Conservation (phyloP, 75 land plant genomes). For the Cupressus sempervirens region DNA sequence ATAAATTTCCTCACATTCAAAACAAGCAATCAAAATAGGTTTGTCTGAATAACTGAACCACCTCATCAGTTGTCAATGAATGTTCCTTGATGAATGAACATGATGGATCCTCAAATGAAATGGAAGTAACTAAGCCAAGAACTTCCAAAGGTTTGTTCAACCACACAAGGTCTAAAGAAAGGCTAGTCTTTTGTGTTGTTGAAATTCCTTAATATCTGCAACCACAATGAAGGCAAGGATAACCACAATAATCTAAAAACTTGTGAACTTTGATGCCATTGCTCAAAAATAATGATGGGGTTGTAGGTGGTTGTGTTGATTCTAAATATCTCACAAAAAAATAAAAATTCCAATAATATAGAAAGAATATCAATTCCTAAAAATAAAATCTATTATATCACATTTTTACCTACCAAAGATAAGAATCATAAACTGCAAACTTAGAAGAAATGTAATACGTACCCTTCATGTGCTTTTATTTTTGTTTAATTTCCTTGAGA, state of each 20-base stretch:
- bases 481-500: slow-evolving; percentile 73
- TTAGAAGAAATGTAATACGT: slow-evolving; percentile 8
- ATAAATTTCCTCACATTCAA: neutral
- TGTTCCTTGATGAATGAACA: slow-evolving; percentile 60
- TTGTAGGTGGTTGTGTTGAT: neutral
- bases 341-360: neutral
- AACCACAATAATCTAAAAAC: neutral
- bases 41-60: slow-evolving; percentile 9
- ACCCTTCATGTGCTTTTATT: slow-evolving; percentile 97
- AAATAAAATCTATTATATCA: neutral
- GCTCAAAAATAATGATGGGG: no score
- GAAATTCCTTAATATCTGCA: slow-evolving; percentile 72
- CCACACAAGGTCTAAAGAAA: slow-evolving; percentile 79
- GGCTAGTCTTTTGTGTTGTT: slow-evolving; percentile 48
- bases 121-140: slow-evolving; percentile 78
- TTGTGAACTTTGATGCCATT: neutral
- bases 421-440: neutral
- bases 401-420: neutral
- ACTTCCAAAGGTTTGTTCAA: slow-evolving; percentile 77
- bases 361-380: neutral
- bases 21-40: neutral
- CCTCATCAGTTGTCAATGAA: slow-evolving; percentile 86
- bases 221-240: neutral
- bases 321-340: neutral
- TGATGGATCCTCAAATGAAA: slow-evolving; percentile 69